Evolutionary conservation across 1,284 basidiomycete genomes (phyloP).

Genomic region (Leccinum cinnamomeum): DNA sequence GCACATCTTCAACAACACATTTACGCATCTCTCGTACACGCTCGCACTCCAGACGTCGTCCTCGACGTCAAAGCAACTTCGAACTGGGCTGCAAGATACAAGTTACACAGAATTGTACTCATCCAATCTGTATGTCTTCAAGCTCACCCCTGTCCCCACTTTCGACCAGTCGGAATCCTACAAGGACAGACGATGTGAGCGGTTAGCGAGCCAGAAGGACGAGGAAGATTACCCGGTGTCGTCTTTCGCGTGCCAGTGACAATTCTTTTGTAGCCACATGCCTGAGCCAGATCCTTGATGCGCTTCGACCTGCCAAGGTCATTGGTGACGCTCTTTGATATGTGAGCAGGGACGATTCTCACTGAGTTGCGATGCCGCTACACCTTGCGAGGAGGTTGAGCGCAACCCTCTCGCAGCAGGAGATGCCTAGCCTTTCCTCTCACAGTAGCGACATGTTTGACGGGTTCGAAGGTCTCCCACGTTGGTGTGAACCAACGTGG

Average conservation of each 20-base stretch:
- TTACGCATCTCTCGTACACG: conserved; percentile 70
- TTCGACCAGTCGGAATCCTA: conserved; percentile 93
- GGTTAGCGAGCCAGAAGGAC: conserved; percentile 3
- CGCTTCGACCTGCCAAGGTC: conserved; percentile 62
- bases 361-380: conserved; percentile 96
- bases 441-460: conserved; percentile 92
- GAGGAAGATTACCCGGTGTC: conserved; percentile 69
- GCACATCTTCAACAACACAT: conserved; percentile 67
- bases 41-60: conserved; percentile 73
- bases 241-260: conserved; percentile 98
- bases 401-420: conserved; percentile 90
- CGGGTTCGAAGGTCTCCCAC: conserved; percentile 69
- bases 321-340: neutral
- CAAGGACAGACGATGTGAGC: conserved; percentile 2
- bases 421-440: conserved; percentile 85
- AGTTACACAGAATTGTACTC: conserved; percentile 78
- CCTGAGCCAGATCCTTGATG: conserved; percentile 79
- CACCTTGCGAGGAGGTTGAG: conserved; percentile 94
- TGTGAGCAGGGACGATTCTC: conserved; percentile 26
- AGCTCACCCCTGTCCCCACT: neutral
- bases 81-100: conserved; percentile 72
- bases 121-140: conserved; percentile 66
- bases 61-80: conserved; percentile 60
- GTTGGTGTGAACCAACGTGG: no score
- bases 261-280: conserved; percentile 83